Evolutionary conservation across 768 basidiomycete genomes (phyloP), one percentile per base, ranked within the genome.

Genomic region (Phaeotremella fagi): DNA sequence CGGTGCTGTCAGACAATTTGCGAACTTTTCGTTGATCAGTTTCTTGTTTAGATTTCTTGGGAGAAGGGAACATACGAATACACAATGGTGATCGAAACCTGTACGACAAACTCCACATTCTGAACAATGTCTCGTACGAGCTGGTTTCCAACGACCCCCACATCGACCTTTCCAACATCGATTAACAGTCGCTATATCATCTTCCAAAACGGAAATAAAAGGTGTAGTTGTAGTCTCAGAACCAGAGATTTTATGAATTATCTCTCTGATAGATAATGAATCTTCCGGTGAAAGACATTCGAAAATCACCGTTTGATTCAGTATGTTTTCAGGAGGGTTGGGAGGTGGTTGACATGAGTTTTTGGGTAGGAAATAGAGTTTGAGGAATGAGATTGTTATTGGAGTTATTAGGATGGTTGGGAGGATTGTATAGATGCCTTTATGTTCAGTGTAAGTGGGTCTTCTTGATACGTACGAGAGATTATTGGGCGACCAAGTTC

Each of bases 21-120:
- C 69, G 45, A 72, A 68, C 60, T 38, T 22, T 22, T n/a, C 12
- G 24, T 36, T 24, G 18, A 38, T 41, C 20, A 26, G 9, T n/a
- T 12, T 16, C 6, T 15, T 6, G 15, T 12, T 11, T 20, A 46
- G 45, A 46, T 26, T 26, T 11, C 12, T 23, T 15, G 20, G 26
- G 36, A 25, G 47, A 55, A 50, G 4, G 36, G 48, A n/a, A 58
- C 67, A 54, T 20, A 69, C 67, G 42, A 66, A 70, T 15, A 68
- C 64, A 58, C 75, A 77, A 61, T 73, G 72, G 51, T 77, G 76
- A 59, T 77, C 76, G 48, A 74, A 76, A 4, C 68, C 72, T 0
- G 57, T 52, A 31, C 75, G 57, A 57, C 76, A 77, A 16, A 54
- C 50, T 7, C 59, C 55, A 44, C 75, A 76, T 22, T 66, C 56